Conservation (phyloP, 345 rosid genomes). For the Hibiscus mutabilis region DNA sequence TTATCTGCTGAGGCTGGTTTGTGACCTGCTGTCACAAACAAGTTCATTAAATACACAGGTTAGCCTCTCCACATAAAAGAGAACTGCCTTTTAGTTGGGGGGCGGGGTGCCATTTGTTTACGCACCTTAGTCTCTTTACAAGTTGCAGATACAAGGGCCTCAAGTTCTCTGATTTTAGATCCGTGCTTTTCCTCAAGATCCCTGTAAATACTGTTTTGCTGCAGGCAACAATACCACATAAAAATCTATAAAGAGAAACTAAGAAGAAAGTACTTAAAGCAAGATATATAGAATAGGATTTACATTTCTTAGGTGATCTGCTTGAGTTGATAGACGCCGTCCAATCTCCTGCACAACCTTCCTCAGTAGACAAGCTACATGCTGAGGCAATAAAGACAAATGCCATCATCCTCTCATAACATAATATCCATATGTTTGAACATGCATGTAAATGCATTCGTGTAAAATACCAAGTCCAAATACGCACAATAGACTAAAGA, state of each 20-base stretch:
- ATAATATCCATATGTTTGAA: background rate
- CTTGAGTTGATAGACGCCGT: constrained; percentile 94
- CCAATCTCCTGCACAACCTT: constrained; percentile 95
- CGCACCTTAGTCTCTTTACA: constrained; percentile 63
- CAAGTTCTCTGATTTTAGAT: constrained; percentile 79
- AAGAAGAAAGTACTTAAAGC: background rate
- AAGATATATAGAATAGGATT: constrained; percentile 4
- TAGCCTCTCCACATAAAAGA: background rate
- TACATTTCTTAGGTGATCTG: constrained; percentile 90
- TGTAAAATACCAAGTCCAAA: background rate
- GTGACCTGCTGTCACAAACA: constrained; percentile 33
- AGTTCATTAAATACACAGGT: constrained; percentile 14
- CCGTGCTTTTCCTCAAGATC: constrained; percentile 84
- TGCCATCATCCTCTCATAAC: background rate
- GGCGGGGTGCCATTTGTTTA: background rate
- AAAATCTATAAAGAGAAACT: background rate
- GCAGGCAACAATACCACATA: constrained; percentile 17
- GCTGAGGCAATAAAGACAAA: constrained; percentile 44
- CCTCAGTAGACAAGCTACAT: constrained; percentile 70
- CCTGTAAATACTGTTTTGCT: constrained; percentile 93
- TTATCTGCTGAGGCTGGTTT: constrained; percentile 48
- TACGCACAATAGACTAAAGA: background rate
- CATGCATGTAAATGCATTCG: background rate
- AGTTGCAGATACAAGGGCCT: constrained; percentile 74
- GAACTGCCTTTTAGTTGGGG: background rate